These are phyloP conservation scores for Eucalyptus guilfoylei DNA, from an alignment of 345 rosid species.

Conservation along the genomic window DNA sequence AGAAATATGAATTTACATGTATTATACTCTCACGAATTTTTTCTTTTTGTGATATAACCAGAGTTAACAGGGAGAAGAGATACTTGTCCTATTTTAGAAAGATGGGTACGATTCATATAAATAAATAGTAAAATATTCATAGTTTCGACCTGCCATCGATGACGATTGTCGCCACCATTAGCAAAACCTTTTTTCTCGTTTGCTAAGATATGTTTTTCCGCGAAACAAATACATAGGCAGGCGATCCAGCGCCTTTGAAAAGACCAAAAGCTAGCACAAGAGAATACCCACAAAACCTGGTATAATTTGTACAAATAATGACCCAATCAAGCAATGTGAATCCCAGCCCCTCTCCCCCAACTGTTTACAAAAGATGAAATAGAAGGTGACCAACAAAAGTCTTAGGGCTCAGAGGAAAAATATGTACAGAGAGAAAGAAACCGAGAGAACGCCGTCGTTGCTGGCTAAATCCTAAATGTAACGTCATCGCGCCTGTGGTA, in stretches of 20 bases:
- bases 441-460: background rate
- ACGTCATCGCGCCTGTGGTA: background rate
- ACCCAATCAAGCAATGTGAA: background rate
- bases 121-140: background rate
- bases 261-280: background rate
- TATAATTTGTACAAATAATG: background rate
- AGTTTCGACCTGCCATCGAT: background rate
- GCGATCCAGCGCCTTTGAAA: background rate
- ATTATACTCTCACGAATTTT: background rate
- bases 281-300: background rate
- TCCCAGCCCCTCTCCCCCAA: background rate
- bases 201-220: background rate
- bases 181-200: background rate
- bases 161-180: background rate
- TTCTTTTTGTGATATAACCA: background rate
- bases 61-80: background rate
- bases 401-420: background rate
- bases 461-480: background rate
- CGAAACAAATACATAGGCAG: background rate
- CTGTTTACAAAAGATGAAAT: background rate
- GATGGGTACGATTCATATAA: background rate
- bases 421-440: background rate
- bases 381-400: background rate
- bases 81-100: background rate
- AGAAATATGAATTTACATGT: background rate